Percentiles rank a stretch among this genome's conserved stretches.
Conservation (phyloP, 768 basidiomycete genomes). For the Suillus occidentalis region DNA sequence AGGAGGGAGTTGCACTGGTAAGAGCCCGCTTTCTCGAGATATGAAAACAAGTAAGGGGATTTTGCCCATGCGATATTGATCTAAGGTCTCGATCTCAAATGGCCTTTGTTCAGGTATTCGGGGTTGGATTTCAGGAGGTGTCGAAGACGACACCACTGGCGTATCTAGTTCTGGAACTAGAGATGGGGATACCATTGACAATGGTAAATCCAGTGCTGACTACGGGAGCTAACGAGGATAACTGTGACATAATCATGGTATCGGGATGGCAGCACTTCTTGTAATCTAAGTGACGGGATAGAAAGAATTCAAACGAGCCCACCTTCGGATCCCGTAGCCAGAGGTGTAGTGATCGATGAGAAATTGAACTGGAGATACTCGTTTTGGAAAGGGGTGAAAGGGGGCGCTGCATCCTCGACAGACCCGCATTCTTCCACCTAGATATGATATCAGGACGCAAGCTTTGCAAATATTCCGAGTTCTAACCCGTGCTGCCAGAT, state of each 20-base stretch:
- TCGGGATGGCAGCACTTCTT: neutral
- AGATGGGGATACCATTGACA: neutral
- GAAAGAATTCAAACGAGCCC: neutral
- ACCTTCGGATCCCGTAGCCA: neutral
- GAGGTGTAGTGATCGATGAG: too few relatives aligned
- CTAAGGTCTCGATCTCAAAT: slow-evolving; percentile 41
- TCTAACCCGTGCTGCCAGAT: neutral
- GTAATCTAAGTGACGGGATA: neutral
- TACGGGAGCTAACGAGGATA: neutral
- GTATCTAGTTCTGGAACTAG: neutral
- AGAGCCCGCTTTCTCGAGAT: slow-evolving; percentile 32
- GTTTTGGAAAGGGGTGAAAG: neutral
- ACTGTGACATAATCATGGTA: neutral
- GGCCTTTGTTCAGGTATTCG: slow-evolving; percentile 28
- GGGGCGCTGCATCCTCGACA: neutral
- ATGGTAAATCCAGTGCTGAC: neutral
- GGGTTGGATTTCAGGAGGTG: neutral
- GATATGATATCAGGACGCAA: neutral
- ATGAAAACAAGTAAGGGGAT: slow-evolving; percentile 44
- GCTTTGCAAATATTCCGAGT: neutral
- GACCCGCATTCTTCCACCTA: neutral
- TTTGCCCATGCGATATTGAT: slow-evolving; percentile 39
- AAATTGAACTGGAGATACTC: neutral
- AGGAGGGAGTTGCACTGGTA: slow-evolving; percentile 26
- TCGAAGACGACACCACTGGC: neutral